Base-by-base conservation (phyloP, 1,139 yeast genomes). In the Suhomyces chickasaworum region DNA sequence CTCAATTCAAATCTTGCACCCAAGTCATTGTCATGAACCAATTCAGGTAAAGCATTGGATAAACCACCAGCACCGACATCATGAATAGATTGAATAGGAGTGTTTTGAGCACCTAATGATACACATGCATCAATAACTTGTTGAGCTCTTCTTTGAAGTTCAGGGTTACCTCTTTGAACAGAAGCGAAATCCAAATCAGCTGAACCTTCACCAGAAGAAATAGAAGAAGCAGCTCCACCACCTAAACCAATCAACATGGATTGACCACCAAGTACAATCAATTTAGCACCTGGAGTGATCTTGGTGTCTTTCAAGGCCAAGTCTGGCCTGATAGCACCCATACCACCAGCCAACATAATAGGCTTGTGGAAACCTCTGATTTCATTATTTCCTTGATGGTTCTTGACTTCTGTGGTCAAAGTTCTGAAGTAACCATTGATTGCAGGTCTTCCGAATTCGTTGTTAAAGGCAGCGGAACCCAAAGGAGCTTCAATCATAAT, bases 11-110 rank as follows among this genome's bases (percentile, higher is more conserved):
- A 93, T 55, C 67, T 78, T 35, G 97, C 99, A 65, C 99, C 99
- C 52, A 95, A 78, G 54, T 86, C 95, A 65, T 93, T 93, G 65
- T 95, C 99, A 62, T 95, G 98, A 33, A 93, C 99, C 57, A 95
- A 79, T 72, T 95, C 99, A 2, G 99, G 97, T 56, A 95, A 77
- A 8, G 99, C 99, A 62, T 95, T 95, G 25, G 98, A 90, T 56
- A 95, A 77, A 44, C 99, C 99, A 68, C 99, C 99, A 38, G 99
- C 99, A 69, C 99, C 99, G 45, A 95, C 99, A 71, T 95, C 99
- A 65, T 95, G 99, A 59, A 95, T 88, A 27, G 96, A 89, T 69
- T 91, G 96, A 56, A 95, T 89, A 42, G 98, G 99, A 61, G 85
- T 91, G 12, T 60, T 59, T 22, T 76, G 75, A 25, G 75, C 75